A percentile compares a stretch with the other conserved stretches of the same genome.
These are phyloP conservation scores for Acrocalymma vagum DNA, from an alignment of 2,329 filamentous ascomycete genomes.

Conservation along the genomic window DNA sequence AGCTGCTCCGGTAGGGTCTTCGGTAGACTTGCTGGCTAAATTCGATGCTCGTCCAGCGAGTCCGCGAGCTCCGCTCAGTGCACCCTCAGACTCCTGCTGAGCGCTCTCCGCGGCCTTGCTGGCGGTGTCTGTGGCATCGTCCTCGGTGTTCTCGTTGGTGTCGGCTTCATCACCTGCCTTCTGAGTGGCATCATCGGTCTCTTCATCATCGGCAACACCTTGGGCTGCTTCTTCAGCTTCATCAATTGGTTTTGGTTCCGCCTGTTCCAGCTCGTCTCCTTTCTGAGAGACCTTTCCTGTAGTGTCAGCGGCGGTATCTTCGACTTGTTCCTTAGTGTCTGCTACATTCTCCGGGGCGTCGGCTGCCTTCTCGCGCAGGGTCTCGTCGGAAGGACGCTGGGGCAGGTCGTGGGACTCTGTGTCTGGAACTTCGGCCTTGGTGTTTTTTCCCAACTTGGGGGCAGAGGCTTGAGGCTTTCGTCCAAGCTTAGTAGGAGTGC, in stretches of 20 bases:
- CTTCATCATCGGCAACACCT: conserved; percentile 22
- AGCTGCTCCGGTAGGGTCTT: conserved; percentile 48
- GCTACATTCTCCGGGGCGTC: conserved; percentile 40
- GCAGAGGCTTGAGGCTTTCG: conserved; percentile 52
- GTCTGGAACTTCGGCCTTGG: conserved; percentile 38
- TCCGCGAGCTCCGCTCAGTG: conserved; percentile 54
- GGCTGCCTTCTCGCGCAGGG: conserved; percentile 36
- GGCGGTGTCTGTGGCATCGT: conserved; percentile 47
- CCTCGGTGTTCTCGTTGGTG: conserved; percentile 50
- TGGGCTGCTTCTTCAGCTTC: conserved; percentile 45
- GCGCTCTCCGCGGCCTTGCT: conserved; percentile 44
- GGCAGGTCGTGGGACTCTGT: conserved; percentile 46
- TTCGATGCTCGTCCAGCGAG: conserved; percentile 57
- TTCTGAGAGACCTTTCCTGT: conserved; percentile 58
- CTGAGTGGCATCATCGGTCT: conserved; percentile 50
- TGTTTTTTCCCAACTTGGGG: conserved; percentile 54
- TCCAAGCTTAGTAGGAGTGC: conserved; percentile 61
- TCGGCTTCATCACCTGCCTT: conserved; percentile 56
- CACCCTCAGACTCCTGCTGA: conserved; percentile 46
- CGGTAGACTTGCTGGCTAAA: conserved; percentile 52
- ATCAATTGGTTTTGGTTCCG: conserved; percentile 56
- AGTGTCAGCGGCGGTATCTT: conserved; percentile 46
- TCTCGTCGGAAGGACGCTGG: conserved; percentile 38
- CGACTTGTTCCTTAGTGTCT: conserved; percentile 47
- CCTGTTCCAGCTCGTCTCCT: conserved; percentile 54